Base-by-base conservation (phyloP, 2,329 filamentous ascomycete species). In the Epichloe sp. region DNA sequence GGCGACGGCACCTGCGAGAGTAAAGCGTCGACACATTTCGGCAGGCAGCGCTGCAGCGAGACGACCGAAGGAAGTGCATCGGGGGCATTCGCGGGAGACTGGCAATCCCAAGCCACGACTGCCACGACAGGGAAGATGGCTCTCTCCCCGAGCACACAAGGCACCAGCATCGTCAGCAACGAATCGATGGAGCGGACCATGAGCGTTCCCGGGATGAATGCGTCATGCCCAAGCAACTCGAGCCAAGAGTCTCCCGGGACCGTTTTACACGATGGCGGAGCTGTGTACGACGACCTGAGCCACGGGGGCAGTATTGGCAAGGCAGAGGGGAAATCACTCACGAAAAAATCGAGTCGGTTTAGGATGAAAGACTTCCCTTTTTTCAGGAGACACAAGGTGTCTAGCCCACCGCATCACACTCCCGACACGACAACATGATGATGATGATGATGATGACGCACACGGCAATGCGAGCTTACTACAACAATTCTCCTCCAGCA, bases 111-210 rank as follows among this genome's bases (percentile, higher is more conserved):
- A 57, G 77, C 75, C 4, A 83, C 79, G 14, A 82, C 78, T 57
- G 79, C 78, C 8, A 80, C 79, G 2, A 82, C 79, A 1, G 75
- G 78, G 47, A 82, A 80, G 64, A 76, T 81, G 74, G 78, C 80
- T 3, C 66, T 82, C 37, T 83, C 80, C 23, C 80, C 80, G 2
- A 83, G 79, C 61, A 83, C 80, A 3, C 74, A 80, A 59, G 80
- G 79, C 40, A 83, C 80, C 17, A 83, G 80, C 63, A 79, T 83
- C 55, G 74, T 80, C 56, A 83, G 79, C 64, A 72, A 73, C 50
- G 77, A 80, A 43, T 80, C 78, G 7, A 60, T 74, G 50, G 78
- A 80, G 45, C 72, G 71, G 17, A 70, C 71, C 3, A 61, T 65
- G 38, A 72, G 71, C 55, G 65, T 74, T 19, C 71, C 71, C 0